Conservation (phyloP, 768 basidiomycete genomes). For the Cytidiella melzeri region DNA sequence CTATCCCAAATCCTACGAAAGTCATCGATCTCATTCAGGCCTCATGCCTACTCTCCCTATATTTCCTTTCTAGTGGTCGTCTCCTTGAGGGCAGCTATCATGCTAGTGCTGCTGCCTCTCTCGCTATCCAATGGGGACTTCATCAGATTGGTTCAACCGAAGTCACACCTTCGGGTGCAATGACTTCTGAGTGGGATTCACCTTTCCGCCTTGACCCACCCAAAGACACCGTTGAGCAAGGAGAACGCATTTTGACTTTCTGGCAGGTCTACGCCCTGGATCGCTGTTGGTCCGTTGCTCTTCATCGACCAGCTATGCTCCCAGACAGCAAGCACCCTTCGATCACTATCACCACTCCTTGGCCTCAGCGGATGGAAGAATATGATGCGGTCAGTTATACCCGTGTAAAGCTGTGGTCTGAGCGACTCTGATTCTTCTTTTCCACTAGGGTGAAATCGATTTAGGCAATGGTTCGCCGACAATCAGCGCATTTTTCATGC, state of each 20-base stretch:
- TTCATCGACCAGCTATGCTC: slow-evolving; percentile 61
- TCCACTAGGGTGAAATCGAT: slow-evolving; percentile 50
- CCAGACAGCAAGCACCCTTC: slow-evolving; percentile 54
- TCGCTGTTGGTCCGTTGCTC: slow-evolving; percentile 72
- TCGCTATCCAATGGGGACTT: slow-evolving; percentile 70
- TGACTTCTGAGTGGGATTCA: slow-evolving; percentile 26
- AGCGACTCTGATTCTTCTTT: slow-evolving; percentile 2
- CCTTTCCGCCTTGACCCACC: slow-evolving; percentile 50
- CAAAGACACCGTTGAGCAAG: slow-evolving; percentile 54
- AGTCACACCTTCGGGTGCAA: slow-evolving; percentile 28
- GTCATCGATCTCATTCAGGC: slow-evolving; percentile 70
- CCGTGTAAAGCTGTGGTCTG: background rate
- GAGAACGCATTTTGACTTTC: slow-evolving; percentile 69
- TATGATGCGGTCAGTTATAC: slow-evolving; percentile 55
- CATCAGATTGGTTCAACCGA: slow-evolving; percentile 34
- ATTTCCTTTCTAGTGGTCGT: slow-evolving; percentile 73
- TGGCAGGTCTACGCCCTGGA: slow-evolving; percentile 84
- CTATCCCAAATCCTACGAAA: slow-evolving; percentile 48
- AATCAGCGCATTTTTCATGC: slow-evolving; percentile 51
- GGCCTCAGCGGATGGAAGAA: slow-evolving; percentile 69
- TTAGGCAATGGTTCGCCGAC: slow-evolving; percentile 49
- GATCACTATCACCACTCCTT: slow-evolving; percentile 63
- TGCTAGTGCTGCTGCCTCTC: slow-evolving; percentile 63
- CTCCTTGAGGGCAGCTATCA: slow-evolving; percentile 76
- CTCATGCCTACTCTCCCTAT: slow-evolving; percentile 67